phyloP scores from a whole-genome alignment of 2,329 filamentous ascomycete species.

The Chaetothyriales sp. region DNA sequence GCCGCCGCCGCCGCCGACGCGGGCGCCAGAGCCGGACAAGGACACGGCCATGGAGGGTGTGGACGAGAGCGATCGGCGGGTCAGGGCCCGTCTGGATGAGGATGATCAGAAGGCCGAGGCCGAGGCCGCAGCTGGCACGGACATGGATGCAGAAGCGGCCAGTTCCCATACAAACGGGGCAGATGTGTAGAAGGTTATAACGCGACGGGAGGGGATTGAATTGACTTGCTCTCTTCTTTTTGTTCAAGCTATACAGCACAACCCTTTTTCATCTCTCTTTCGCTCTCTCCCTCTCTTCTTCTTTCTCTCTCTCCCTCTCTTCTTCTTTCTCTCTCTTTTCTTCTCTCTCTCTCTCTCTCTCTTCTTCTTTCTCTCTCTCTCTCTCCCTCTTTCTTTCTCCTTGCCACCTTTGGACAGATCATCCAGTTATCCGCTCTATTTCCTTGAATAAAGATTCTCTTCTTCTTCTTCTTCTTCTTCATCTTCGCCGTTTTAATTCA shows the following conservation, averaged over 20 bases:
- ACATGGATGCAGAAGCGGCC: background rate
- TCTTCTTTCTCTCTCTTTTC: no score
- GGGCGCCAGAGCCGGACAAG: conserved; percentile 7
- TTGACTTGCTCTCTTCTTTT: background rate
- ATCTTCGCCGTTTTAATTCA: background rate
- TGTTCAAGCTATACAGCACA: no score
- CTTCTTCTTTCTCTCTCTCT: no score
- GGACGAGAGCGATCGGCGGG: conserved; percentile 4
- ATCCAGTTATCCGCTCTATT: no score
- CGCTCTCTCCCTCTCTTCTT: background rate
- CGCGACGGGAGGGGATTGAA: no score
- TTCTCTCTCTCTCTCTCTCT: no score
- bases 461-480: background rate
- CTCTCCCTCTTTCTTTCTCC: no score
- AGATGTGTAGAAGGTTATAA: background rate
- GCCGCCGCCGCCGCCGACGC: conserved; percentile 9
- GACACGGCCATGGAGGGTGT: conserved; percentile 11
- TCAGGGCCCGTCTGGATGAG: conserved; percentile 3
- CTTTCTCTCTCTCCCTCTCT: no score
- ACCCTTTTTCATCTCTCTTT: background rate
- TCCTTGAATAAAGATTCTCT: no score
- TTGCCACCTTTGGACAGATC: no score
- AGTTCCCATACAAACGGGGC: background rate
- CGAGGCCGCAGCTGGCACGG: background rate
- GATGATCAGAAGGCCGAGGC: conserved; percentile 3